These are phyloP conservation scores for Acer negundo DNA, from an alignment of 345 rosid species.

Conservation along the genomic window DNA sequence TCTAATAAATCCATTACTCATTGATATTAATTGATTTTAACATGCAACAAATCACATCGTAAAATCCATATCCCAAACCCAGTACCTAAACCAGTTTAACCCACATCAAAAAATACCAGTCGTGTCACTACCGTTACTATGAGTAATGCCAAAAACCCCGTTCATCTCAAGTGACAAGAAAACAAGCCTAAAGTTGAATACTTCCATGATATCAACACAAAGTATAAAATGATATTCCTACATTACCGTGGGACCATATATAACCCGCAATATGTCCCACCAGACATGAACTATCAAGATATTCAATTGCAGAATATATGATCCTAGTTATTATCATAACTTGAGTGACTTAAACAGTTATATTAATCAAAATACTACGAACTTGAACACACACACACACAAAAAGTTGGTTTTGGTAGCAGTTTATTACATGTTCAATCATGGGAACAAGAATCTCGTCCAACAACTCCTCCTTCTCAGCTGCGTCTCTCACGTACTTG, in stretches of 20 bases:
- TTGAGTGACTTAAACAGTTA: not conserved
- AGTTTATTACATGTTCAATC: slow-evolving; percentile 55
- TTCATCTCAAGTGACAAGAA: not conserved
- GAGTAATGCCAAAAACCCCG: not conserved
- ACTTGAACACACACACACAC: not conserved
- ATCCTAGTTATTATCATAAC: not conserved
- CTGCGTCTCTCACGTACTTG: slow-evolving; percentile 56
- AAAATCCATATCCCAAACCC: not conserved
- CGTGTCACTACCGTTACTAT: not conserved
- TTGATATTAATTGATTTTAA: not conserved
- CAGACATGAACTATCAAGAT: too few species aligned
- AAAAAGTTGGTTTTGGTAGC: not conserved
- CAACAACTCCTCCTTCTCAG: slow-evolving; percentile 44
- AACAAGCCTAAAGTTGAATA: not conserved
- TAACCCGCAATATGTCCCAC: too few species aligned
- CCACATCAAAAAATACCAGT: not conserved
- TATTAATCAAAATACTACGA: not conserved
- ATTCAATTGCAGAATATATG: too few species aligned
- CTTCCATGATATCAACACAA: not conserved
- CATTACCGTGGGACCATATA: not conserved
- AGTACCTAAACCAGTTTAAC: not conserved
- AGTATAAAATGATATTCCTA: not conserved
- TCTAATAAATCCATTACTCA: not conserved
- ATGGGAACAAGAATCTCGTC: slow-evolving; percentile 74
- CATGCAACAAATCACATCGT: not conserved